These are phyloP conservation scores for Debaryomyces subglobosus DNA, from an alignment of 1,139 yeast species.

Conservation along the genomic window DNA sequence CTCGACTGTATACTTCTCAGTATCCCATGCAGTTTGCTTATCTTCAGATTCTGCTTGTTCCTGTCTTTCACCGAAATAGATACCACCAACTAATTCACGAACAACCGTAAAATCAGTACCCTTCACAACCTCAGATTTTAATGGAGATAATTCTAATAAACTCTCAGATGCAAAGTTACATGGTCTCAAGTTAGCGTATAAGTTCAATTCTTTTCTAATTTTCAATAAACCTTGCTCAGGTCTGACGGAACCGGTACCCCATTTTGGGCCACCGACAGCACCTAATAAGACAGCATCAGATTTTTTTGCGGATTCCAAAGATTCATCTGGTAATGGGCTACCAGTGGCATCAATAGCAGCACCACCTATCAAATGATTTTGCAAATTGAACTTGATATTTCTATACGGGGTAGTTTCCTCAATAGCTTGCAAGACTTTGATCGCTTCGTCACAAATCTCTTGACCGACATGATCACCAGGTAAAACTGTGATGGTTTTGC, in stretches of 20 bases:
- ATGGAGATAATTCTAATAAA: conserved; percentile 82
- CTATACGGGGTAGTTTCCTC: conserved; percentile 59
- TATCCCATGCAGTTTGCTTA: conserved; percentile 76
- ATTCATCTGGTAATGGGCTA: conserved; percentile 83
- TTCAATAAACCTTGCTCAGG: conserved; percentile 96
- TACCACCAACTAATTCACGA: conserved; percentile 96
- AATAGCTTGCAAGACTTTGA: conserved; percentile 84
- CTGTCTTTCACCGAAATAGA: conserved; percentile 91
- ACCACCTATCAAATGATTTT: conserved; percentile 90
- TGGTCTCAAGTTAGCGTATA: conserved; percentile 95
- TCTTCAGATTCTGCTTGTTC: conserved; percentile 85
- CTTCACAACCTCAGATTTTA: conserved; percentile 77
- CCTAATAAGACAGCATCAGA: conserved; percentile 95
- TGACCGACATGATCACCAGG: conserved; percentile 98
- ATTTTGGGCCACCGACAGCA: conserved; percentile 98
- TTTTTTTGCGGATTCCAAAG: conserved; percentile 80
- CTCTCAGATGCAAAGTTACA: conserved; percentile 92
- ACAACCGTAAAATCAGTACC: conserved; percentile 94
- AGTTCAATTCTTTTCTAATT: conserved; percentile 89
- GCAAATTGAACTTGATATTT: conserved; percentile 68
- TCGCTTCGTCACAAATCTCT: conserved; percentile 87
- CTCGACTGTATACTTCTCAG: conserved; percentile 85
- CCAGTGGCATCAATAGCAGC: conserved; percentile 99
- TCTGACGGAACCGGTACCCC: conserved; percentile 94
- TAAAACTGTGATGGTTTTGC: conserved; percentile 77